A percentile compares a stretch with the other conserved stretches of the same genome.
These are phyloP conservation scores for Plasmodium blacklocki DNA, from an alignment of 169 alveolate genomes.

Conservation along the genomic window DNA sequence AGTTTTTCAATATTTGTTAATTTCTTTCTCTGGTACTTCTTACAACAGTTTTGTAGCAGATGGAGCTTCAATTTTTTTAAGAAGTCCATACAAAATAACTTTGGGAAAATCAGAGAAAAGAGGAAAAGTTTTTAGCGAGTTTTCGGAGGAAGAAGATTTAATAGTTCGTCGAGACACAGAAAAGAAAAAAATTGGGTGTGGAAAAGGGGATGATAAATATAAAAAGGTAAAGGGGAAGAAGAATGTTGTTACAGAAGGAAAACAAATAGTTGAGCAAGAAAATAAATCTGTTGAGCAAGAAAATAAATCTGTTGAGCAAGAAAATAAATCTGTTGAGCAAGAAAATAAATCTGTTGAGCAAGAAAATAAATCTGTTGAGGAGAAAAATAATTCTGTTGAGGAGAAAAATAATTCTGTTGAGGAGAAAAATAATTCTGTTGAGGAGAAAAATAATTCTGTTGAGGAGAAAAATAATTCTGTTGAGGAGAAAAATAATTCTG, in stretches of 20 bases:
- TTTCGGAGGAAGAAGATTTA: background rate
- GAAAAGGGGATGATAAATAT: background rate
- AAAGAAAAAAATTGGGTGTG: background rate
- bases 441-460: too few species aligned
- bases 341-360: too few species aligned
- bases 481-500: too few species aligned
- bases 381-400: too few species aligned
- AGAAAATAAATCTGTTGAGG: too few species aligned
- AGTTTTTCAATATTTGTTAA: background rate
- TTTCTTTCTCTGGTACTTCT: background rate
- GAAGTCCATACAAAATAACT: constrained; percentile 2
- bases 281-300: background rate
- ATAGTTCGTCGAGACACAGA: background rate
- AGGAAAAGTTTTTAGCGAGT: background rate
- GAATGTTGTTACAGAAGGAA: background rate
- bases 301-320: background rate
- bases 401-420: too few species aligned
- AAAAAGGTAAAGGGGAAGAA: background rate
- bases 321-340: too few species aligned
- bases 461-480: too few species aligned
- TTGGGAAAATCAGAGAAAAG: constrained; percentile 2
- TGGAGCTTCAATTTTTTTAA: background rate
- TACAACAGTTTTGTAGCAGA: background rate
- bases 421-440: too few species aligned
- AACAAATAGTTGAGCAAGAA: background rate